Conservation (phyloP, 2,329 filamentous ascomycete species). For the Pestalotiopsis sp. region DNA sequence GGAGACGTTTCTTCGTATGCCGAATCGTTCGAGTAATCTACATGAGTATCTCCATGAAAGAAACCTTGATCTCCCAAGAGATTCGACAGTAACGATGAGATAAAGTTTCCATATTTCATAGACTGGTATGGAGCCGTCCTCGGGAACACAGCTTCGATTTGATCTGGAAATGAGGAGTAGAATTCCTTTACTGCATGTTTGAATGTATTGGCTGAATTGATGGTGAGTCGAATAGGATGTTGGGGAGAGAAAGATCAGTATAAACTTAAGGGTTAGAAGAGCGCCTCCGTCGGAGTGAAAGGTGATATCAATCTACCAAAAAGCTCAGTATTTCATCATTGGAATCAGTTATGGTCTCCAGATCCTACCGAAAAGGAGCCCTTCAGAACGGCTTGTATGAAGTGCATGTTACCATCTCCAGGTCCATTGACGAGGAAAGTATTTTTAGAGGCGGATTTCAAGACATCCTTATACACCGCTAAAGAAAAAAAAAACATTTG, state of each 20-base stretch:
- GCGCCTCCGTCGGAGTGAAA: not conserved
- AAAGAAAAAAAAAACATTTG: slow-evolving; percentile 49
- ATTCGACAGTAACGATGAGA: slow-evolving; percentile 87
- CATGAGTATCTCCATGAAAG: slow-evolving; percentile 82
- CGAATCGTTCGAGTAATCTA: slow-evolving; percentile 81
- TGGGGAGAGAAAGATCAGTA: not conserved
- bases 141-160: slow-evolving; percentile 55
- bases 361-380: slow-evolving; percentile 50
- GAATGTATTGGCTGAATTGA: not conserved
- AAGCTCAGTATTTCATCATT: not conserved
- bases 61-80: slow-evolving; percentile 89
- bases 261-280: not conserved
- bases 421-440: slow-evolving; percentile 55
- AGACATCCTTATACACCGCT: slow-evolving; percentile 55
- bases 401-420: slow-evolving; percentile 62
- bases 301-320: not conserved
- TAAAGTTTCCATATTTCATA: slow-evolving; percentile 73
- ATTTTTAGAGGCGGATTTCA: slow-evolving; percentile 61
- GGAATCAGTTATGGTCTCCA: not conserved
- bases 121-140: slow-evolving; percentile 73
- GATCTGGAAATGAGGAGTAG: not conserved
- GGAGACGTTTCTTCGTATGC: slow-evolving; percentile 93
- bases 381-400: slow-evolving; percentile 68
- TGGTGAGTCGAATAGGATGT: not conserved
- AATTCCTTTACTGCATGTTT: not conserved